Conservation (phyloP, 2,329 filamentous ascomycete species). For the Beauveria scarabaeidicola region DNA sequence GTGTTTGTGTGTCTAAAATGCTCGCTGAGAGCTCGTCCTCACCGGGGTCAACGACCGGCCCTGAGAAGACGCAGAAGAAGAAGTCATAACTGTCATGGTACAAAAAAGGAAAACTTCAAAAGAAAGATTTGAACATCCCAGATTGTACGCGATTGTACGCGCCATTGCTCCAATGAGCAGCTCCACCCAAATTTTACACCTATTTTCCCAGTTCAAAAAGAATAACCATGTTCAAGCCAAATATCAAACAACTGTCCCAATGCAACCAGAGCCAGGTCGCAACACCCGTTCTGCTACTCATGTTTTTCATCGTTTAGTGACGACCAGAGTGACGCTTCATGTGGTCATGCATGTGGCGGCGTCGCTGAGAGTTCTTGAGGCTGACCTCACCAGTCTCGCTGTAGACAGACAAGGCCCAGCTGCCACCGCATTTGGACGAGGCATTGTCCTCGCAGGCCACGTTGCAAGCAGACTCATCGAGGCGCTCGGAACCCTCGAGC, state of each 20-base stretch:
- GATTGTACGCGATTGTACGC: background rate
- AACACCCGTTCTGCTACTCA: background rate
- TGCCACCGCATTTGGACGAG: slow-evolving; percentile 42
- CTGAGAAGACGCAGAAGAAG: background rate
- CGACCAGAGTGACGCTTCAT: slow-evolving; percentile 24
- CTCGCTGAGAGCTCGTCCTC: background rate
- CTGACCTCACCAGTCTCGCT: slow-evolving; percentile 26
- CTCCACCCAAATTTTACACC: background rate
- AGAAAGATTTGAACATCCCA: background rate
- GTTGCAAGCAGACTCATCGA: slow-evolving; percentile 38
- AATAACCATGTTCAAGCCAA: background rate
- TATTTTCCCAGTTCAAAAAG: background rate
- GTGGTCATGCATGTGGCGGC: slow-evolving; percentile 32
- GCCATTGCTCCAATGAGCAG: background rate
- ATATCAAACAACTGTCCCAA: background rate
- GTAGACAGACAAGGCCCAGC: slow-evolving; percentile 37
- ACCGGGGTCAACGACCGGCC: background rate
- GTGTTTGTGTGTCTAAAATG: slow-evolving; percentile 10
- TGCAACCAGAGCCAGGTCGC: background rate
- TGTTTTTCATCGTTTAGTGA: background rate
- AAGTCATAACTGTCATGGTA: slow-evolving; percentile 9
- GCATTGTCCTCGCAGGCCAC: slow-evolving; percentile 41
- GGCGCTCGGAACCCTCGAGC: slow-evolving; percentile 25
- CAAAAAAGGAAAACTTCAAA: background rate
- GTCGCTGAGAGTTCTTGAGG: slow-evolving; percentile 20